Percentiles rank a stretch among this genome's conserved stretches.
phyloP scores from a whole-genome alignment of 169 alveolate species.

The Plasmodium fragile region DNA sequence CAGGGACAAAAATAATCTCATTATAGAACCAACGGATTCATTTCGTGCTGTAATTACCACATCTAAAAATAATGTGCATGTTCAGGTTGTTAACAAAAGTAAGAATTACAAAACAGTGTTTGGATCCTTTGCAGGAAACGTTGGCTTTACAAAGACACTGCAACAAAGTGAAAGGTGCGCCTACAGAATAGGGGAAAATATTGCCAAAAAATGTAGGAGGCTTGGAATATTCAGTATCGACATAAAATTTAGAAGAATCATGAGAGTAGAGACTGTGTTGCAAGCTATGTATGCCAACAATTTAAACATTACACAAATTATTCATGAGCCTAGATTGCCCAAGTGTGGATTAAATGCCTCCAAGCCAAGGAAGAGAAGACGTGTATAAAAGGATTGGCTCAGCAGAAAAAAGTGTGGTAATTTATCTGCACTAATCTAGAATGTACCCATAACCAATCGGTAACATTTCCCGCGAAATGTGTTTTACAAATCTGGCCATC shows the following conservation, averaged over 20 bases:
- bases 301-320: conserved; percentile 85
- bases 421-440: not conserved
- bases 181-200: conserved; percentile 89
- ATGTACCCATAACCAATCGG: not conserved
- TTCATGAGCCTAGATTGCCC: conserved; percentile 91
- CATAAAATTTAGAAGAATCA: conserved; percentile 87
- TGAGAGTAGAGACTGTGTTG: conserved; percentile 87
- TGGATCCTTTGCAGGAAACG: conserved; percentile 90
- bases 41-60: conserved; percentile 88
- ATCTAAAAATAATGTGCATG: conserved; percentile 90
- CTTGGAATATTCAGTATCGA: conserved; percentile 88
- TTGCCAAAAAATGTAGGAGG: conserved; percentile 90
- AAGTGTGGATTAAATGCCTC: conserved; percentile 88
- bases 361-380: conserved; percentile 88
- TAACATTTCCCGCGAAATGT: not conserved
- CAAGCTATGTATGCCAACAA: conserved; percentile 91
- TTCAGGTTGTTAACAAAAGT: conserved; percentile 87
- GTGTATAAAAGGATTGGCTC: conserved; percentile 78
- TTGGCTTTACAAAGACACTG: conserved; percentile 86
- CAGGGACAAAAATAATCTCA: conserved; percentile 86
- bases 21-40: conserved; percentile 89
- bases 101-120: conserved; percentile 86
- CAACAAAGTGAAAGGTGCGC: conserved; percentile 90
- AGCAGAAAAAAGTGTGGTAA: not conserved
- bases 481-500: not conserved